Base-by-base conservation (phyloP, 331 rosid genomes). In the Quercus lobata region DNA sequence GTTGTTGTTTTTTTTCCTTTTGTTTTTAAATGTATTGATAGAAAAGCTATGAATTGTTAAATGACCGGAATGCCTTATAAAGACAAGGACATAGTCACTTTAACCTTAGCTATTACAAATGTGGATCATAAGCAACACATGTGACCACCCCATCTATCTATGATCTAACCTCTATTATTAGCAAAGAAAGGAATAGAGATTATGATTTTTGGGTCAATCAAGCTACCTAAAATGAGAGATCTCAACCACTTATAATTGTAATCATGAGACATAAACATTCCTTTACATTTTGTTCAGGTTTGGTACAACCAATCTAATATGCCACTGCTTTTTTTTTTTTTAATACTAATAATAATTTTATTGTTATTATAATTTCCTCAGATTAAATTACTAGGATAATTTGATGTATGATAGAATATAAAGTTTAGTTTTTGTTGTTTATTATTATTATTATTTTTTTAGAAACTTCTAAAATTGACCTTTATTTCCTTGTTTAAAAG, bases 221-320 rank as follows among this genome's bases (percentile, higher is more conserved):
- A 72, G 75, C 84, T 69, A 70, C 81, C 83, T 22, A 79, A 62
- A 73, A 46, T 24, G 71, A 35, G 81, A 73, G 71, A 46, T 57
- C 68, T 75, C 88, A 78, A 74, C 88, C 10, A 79, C 76, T 76
- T 6, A 53, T 49, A 49, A 49, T 5, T 52, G 71, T 27, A 79
- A 74, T 79, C 21, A 82, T 71, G 52, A 37, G 7, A 57, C 73
- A 69, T 74, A 24, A 74, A 41, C 78, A 71, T 81, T 79, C 74
- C 88, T 84, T 87, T 56, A 58, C 71, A 70, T 63, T 18, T 74
- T 76, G 80, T 80, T 71, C 74, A 84, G 79, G 71, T 77, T 84
- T 65, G 88, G 90, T 82, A 57, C 81, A 79, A 56, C 83, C 52
- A 71, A 78, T 80, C 57, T 69, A 79, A 79, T 62, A 25, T 37